Evolutionary conservation across 2,329 filamentous ascomycete genomes (phyloP), one percentile per base, ranked within the genome.

Genomic region (Botryosphaeria dothidea): DNA sequence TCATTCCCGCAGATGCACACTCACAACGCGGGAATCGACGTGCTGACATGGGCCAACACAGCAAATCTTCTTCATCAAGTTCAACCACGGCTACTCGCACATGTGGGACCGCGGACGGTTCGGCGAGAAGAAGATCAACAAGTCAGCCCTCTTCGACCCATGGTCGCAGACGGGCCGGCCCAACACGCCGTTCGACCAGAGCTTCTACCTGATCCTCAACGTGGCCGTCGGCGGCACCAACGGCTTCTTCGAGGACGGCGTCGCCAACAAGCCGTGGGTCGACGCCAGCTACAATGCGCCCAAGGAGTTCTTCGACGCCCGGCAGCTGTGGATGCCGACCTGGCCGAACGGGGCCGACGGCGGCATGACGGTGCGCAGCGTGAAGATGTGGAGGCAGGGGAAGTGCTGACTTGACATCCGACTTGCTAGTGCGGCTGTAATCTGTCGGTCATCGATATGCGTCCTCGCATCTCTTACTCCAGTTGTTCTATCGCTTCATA

Each of bases 101-200:
- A 76, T 79, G 69, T 79, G 76, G 76, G 63, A 74, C 25, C 75
- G 75, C 66, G 77, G 76, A 41, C 66, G 76, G 61, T 79, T 79
- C 68, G 74, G 75, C 13, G 68, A 68, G 23, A 65, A 71, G 17
- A 71, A 70, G 66, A 65, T 69, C 45, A 79, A 79, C 70, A 73
- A 75, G 56, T 78, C 77, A 7, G 66, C 70, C 23, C 73, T 78
- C 31, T 69, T 75, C 41, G 73, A 78, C 67, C 77, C 75, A 0
- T 79, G 77, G 76, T 72, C 70, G 65, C 69, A 74, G 66, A 75
- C 75, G 8, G 76, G 75, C 27, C 45, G 51, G 3, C 57, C 65
- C n/a, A 72, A 75, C 68, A 78, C 77, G 27, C 77, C 77, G 3
- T 79, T 79, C 64, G 77, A 79, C 67, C 74, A 78, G 66, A 71